Evolutionary conservation across 257 asterid species (phyloP).

Genomic region (Solanum virginianum): DNA sequence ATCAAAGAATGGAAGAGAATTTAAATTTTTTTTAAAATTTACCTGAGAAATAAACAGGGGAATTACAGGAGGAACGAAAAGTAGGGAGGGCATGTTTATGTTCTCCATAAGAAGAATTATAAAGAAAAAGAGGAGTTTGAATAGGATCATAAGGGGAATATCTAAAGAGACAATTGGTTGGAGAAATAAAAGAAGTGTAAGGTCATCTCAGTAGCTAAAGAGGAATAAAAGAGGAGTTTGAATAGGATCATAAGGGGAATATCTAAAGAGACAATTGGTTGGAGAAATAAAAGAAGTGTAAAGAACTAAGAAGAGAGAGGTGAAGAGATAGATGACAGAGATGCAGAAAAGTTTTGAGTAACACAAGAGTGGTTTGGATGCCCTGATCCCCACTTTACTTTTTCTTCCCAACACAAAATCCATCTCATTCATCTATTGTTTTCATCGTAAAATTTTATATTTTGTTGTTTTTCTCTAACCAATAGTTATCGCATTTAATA

Average conservation of each 20-base stretch:
- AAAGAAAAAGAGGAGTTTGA: conserved; percentile 48
- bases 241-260: conserved; percentile 64
- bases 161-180: conserved; percentile 56
- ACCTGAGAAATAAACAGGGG: conserved; percentile 87
- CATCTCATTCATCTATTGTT: background rate
- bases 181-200: conserved; percentile 31
- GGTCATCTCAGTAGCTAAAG: too few species aligned
- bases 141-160: conserved; percentile 67
- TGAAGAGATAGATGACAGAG: conserved; percentile 57
- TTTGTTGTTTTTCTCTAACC: background rate
- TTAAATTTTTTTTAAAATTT: background rate
- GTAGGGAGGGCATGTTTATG: conserved; percentile 79
- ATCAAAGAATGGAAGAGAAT: background rate
- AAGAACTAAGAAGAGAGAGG: conserved; percentile 42
- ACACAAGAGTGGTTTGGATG: conserved; percentile 55
- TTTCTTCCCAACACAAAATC: background rate
- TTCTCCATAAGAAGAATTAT: conserved; percentile 85
- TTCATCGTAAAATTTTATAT: background rate
- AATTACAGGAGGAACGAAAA: conserved; percentile 60
- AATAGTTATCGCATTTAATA: background rate
- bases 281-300: conserved; percentile 35
- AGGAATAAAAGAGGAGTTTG: conserved; percentile 60
- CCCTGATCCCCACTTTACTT: background rate
- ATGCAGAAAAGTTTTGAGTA: conserved; percentile 68
- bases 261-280: conserved; percentile 55